phyloP scores from a whole-genome alignment of 164 flowering plant genomes.

The Vitis amurensis region DNA sequence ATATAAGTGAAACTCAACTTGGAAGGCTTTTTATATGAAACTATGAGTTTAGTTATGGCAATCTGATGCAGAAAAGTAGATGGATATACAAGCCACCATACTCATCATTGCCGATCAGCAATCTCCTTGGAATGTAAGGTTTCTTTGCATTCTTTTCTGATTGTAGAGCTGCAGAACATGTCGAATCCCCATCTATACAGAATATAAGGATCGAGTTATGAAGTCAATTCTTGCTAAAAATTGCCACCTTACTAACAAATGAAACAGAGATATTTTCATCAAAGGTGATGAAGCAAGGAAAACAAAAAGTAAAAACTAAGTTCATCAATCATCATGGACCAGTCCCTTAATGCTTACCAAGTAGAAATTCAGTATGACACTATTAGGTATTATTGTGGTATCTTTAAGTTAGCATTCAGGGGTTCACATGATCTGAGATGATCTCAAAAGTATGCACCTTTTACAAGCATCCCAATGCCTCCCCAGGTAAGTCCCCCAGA shows the following conservation, averaged over 20 bases:
- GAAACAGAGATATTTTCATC: neutral
- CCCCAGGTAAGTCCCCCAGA: too few relatives aligned
- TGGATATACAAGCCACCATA: conserved; percentile 38
- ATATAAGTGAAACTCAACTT: neutral
- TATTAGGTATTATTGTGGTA: too few relatives aligned
- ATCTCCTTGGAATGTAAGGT: conserved; percentile 71
- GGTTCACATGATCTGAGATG: too few relatives aligned
- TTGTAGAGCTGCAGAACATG: conserved; percentile 28
- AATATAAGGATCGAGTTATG: neutral
- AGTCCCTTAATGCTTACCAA: neutral
- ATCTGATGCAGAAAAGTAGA: neutral
- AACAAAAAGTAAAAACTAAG: neutral
- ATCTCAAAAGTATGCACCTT: too few relatives aligned
- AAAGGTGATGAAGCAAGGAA: neutral
- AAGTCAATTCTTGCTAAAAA: conserved; percentile 1
- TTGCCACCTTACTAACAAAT: neutral
- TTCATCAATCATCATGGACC: neutral
- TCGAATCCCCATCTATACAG: conserved; percentile 48
- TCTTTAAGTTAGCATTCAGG: too few relatives aligned
- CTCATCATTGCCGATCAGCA: conserved; percentile 86
- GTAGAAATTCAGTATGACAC: neutral
- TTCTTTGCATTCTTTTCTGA: conserved; percentile 38
- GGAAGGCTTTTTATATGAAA: neutral
- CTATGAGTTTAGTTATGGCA: neutral
- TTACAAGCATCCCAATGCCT: too few relatives aligned